Conservation (phyloP, 805 yeast species). For the Yamadazyma ubonensis region DNA sequence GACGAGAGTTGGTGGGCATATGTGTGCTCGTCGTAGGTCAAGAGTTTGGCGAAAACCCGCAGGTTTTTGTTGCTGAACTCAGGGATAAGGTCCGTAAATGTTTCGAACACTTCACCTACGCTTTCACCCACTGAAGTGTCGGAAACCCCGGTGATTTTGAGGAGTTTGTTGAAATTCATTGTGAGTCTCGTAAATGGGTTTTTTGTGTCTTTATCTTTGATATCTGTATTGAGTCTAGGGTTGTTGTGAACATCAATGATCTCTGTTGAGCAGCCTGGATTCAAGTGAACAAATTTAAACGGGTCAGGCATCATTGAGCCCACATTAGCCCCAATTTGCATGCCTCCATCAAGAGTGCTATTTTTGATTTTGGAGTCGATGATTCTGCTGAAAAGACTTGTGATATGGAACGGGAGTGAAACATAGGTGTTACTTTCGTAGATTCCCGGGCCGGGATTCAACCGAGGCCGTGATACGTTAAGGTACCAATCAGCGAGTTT, state of each 20-base stretch:
- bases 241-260: constrained; percentile 17
- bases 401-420: constrained; percentile 50
- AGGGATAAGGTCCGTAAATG: constrained; percentile 10
- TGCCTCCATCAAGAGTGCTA: constrained; percentile 41
- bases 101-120: background rate
- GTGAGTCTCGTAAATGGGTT: constrained; percentile 36
- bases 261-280: constrained; percentile 50
- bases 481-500: constrained; percentile 27
- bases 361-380: constrained; percentile 31
- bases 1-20: constrained; percentile 11
- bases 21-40: constrained; percentile 8
- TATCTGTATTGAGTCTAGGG: constrained; percentile 11
- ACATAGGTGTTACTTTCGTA: constrained; percentile 52
- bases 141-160: constrained; percentile 13
- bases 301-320: constrained; percentile 55
- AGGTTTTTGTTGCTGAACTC: constrained; percentile 7
- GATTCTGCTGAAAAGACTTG: constrained; percentile 38
- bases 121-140: too few relatives aligned
- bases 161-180: constrained; percentile 28
- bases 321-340: constrained; percentile 52
- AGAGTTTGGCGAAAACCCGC: constrained; percentile 11
- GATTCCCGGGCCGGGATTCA: constrained; percentile 23
- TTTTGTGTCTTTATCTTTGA: constrained; percentile 15
- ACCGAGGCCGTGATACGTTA: constrained; percentile 39
- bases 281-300: constrained; percentile 50